Base-by-base conservation (phyloP, 352 stramenopile genomes). In the Pythium phragmiticola region DNA sequence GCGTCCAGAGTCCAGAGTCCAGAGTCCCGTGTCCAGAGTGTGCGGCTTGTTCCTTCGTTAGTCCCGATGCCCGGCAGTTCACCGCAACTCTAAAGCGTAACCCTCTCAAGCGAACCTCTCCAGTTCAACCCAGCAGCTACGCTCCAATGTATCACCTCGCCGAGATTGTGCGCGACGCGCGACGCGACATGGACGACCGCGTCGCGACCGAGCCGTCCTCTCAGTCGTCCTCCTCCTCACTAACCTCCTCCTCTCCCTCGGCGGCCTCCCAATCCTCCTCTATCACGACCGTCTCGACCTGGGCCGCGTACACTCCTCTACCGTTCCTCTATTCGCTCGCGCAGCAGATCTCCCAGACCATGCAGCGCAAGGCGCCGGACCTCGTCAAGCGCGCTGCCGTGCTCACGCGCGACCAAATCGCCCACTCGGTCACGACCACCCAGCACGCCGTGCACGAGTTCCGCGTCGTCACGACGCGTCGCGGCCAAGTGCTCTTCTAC, bases 121-220 rank as follows among this genome's bases (percentile, higher is more conserved):
- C 17, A 39, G 28, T 36, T 37, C 3, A 34, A 30, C 3, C 26
- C 26, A 30, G 0, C 26, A 30, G 26, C 26, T 30, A 30, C 26
- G 26, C 26, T 37, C 26, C 16, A 54, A 94, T 94, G 84, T 94
- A 94, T 60, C 84, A 94, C 68, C 69, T 94, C 26, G 78, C 84
- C 19, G 84, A 94, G 73, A 90, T 94, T 68, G 79, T 94, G 58
- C 84, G 84, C 61, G 84, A 94, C 64, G 84, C 84, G 36, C 68
- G 83, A 39, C 80, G 82, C 49, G 82, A 90, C 73, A 90, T 94
- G 82, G 74, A 88, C 53, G 79, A 90, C 68, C 82, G 84, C 17
- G 50, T 66, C 34, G 78, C 56, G 28, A 13, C 49, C 49, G 28
- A 30, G 28, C 17, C 49, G 49, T 19, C 26, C 14, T 45, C 57